Evolutionary conservation across 345 rosid species (phyloP).

Genomic region (Sisymbrium irio): DNA sequence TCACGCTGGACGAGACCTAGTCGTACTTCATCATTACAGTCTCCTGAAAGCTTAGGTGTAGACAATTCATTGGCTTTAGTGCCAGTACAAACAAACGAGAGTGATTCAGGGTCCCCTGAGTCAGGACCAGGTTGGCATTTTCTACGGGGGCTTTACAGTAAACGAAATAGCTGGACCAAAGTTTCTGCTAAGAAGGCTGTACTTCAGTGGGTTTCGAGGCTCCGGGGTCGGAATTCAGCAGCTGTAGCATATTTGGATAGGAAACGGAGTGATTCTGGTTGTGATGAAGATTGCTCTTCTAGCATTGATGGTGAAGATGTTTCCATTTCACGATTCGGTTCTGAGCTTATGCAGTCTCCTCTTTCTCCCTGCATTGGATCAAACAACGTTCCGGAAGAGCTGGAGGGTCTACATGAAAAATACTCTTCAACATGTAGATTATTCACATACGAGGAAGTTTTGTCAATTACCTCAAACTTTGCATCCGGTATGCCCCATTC

Average conservation of each 20-base stretch:
- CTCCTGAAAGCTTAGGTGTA: conserved; percentile 26
- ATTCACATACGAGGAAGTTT: conserved; percentile 74
- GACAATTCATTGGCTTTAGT: conserved; percentile 60
- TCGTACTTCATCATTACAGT: conserved; percentile 19
- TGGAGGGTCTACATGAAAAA: conserved; percentile 60
- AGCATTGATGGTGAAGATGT: conserved; percentile 53
- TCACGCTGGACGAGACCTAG: conserved; percentile 36
- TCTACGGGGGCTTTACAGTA: conserved; percentile 45
- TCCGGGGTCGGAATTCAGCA: conserved; percentile 56
- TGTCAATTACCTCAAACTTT: conserved; percentile 66
- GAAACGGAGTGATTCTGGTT: conserved; percentile 40
- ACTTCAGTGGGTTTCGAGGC: conserved; percentile 46
- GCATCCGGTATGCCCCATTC: conserved; percentile 51
- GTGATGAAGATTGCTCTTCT: conserved; percentile 36
- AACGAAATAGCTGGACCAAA: conserved; percentile 38
- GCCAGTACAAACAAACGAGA: conserved; percentile 39
- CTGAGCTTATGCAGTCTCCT: conserved; percentile 37
- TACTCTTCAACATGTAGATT: conserved; percentile 80
- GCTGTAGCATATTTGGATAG: conserved; percentile 64
- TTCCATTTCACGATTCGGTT: conserved; percentile 50
- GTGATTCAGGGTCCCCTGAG: conserved; percentile 23
- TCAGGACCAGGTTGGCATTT: conserved; percentile 61
- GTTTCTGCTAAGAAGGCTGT: conserved; percentile 47
- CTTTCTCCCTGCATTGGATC: conserved; percentile 43
- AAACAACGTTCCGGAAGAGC: conserved; percentile 50